These are phyloP conservation scores for Candida boidinii DNA, from an alignment of 805 yeast species.

Conservation along the genomic window DNA sequence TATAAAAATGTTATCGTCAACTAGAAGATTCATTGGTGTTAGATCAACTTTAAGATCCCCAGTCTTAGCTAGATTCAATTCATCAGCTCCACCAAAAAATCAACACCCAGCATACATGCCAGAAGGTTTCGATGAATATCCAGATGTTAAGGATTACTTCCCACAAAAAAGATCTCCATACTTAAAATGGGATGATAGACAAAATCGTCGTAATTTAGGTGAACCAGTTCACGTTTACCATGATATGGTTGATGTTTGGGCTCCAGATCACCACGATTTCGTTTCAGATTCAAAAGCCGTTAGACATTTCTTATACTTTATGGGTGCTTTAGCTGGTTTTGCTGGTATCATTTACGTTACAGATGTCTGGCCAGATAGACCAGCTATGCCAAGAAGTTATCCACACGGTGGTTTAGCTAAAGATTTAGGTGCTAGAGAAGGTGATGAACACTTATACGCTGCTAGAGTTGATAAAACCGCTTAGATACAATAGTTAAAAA, in stretches of 20 bases:
- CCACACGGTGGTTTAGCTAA: slow-evolving; percentile 71
- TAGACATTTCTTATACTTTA: slow-evolving; percentile 46
- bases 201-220: slow-evolving; percentile 67
- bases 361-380: slow-evolving; percentile 54
- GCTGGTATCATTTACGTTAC: slow-evolving; percentile 38
- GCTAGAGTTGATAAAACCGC: slow-evolving; percentile 32
- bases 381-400: slow-evolving; percentile 68
- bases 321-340: slow-evolving; percentile 36
- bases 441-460: slow-evolving; percentile 30
- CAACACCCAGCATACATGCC: slow-evolving; percentile 23
- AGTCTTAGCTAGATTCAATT: too few species aligned
- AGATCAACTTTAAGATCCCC: too few species aligned
- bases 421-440: slow-evolving; percentile 58
- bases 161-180: slow-evolving; percentile 63
- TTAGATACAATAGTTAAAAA: too few species aligned
- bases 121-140: slow-evolving; percentile 36
- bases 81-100: slow-evolving; percentile 3
- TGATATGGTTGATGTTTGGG: slow-evolving; percentile 76
- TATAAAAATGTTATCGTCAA: too few species aligned
- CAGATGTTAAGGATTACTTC: slow-evolving; percentile 48
- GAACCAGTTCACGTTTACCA: slow-evolving; percentile 67
- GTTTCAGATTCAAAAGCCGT: slow-evolving; percentile 56
- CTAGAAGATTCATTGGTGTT: too few species aligned
- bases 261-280: slow-evolving; percentile 65
- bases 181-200: slow-evolving; percentile 68